Evolutionary conservation across 2,329 filamentous ascomycete species (phyloP), one percentile per base, ranked within the genome.

Genomic region (Aaosphaeria pasadenensis): DNA sequence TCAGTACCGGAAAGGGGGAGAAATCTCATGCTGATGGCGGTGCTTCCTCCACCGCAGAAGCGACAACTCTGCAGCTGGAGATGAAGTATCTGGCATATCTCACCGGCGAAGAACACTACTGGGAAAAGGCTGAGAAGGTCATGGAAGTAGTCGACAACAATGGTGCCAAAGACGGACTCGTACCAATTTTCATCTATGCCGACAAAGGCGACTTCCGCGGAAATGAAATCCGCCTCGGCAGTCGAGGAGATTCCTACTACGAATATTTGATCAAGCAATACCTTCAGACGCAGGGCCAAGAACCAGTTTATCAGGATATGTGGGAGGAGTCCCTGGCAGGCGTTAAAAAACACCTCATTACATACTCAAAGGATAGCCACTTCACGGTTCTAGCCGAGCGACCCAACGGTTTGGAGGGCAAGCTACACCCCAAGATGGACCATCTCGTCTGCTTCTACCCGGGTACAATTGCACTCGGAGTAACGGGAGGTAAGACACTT

Each of bases 221-320:
- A 17, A 73, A 84, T 17, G 95, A 96, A 64, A 92, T 99, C 62
- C 88, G 94, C 13, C 79, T 97, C 24, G 94, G 94, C 36, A 96
- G 90, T 67, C 84, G 94, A 52, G 94, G 94, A 41, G 94, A 99
- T 74, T 96, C 91, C 42, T 99, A 97, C 74, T 99, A 99, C 73
- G 81, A 99, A 73, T 99, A 99, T 69, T 83, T 99, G 44, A 95
- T 97, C 77, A 99, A 99, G 75, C 94, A 99, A 70, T 97, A 95
- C 67, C 79, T 96, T 17, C 94, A 99, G 71, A 99, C 94, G 9
- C 89, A 88, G 48, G 84, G 88, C 66, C 79, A 91, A 63, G 92
- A 99, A 68, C 78, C 84, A 0, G 74, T 97, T 11, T 99, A 99
- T 71, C 78, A 86, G 55, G 88, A 94, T 11, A 89, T 99, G 85